Conservation (phyloP, 108 stramenopile genomes). For the Parmales sp. region DNA sequence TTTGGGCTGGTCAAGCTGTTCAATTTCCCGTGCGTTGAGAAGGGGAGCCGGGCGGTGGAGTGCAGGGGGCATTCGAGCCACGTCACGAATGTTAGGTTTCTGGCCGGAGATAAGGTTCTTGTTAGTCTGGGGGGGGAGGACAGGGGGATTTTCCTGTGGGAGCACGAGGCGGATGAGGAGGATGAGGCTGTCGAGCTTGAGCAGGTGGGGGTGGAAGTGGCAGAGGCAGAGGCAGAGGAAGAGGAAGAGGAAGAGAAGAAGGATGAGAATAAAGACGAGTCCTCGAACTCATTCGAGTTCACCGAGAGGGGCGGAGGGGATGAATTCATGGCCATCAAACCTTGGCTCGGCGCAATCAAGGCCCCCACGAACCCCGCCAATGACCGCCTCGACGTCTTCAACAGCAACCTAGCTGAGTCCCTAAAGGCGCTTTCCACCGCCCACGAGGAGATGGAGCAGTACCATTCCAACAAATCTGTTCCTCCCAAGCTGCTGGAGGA, state of each 20-base stretch:
- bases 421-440: background rate
- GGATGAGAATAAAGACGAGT: no score
- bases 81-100: slow-evolving; percentile 25
- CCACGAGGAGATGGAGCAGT: no score
- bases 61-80: slow-evolving; percentile 23
- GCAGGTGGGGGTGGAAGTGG: background rate
- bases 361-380: background rate
- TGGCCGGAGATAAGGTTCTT: slow-evolving; percentile 5
- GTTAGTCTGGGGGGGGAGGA: slow-evolving; percentile 23
- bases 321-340: background rate
- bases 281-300: no score
- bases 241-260: background rate
- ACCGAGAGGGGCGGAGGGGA: background rate
- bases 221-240: background rate
- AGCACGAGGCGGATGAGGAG: background rate
- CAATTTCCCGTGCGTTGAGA: slow-evolving; percentile 19
- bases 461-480: background rate
- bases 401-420: background rate
- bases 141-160: slow-evolving; percentile 23
- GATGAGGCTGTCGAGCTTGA: background rate
- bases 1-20: slow-evolving; percentile 25
- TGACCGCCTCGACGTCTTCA: background rate
- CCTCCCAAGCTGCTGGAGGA: background rate
- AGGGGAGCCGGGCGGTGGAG: background rate
- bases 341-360: background rate